Conservation (phyloP, 106 monocot genomes). For the Acorus gramineus region DNA sequence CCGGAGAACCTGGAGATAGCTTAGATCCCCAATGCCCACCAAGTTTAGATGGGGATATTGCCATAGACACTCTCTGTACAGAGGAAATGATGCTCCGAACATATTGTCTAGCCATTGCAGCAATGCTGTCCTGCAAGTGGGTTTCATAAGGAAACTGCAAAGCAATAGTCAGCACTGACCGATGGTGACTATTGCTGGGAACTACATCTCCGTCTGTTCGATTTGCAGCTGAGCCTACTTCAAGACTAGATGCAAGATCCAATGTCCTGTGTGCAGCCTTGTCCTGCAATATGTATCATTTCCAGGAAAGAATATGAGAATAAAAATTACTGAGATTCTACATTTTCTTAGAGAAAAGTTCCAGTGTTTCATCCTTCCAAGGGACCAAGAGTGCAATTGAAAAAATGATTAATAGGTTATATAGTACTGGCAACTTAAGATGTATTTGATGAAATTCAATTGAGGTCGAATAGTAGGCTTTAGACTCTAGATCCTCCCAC, state of each 20-base stretch:
- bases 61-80: constrained; percentile 86
- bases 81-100: constrained; percentile 71
- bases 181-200: constrained; percentile 12
- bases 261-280: constrained; percentile 45
- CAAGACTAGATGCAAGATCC: constrained; percentile 86
- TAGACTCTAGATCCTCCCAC: too few species aligned
- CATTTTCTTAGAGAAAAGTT: too few species aligned
- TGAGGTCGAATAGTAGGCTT: too few species aligned
- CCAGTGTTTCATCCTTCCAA: too few species aligned
- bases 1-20: constrained; percentile 53
- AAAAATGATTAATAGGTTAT: too few species aligned
- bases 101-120: constrained; percentile 83
- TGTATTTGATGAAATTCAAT: too few species aligned
- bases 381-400: too few species aligned
- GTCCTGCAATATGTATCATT: constrained; percentile 26
- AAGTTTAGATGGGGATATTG: constrained; percentile 45
- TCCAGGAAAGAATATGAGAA: too few species aligned
- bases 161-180: constrained; percentile 83
- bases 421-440: too few species aligned
- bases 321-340: too few species aligned
- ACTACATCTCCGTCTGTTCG: constrained; percentile 11
- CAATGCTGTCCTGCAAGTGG: constrained; percentile 65
- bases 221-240: constrained; percentile 40
- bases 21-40: constrained; percentile 31
- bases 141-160: constrained; percentile 89